Conservation (phyloP, 176 grass and related monocot genomes). For the Musa acuminata region DNA sequence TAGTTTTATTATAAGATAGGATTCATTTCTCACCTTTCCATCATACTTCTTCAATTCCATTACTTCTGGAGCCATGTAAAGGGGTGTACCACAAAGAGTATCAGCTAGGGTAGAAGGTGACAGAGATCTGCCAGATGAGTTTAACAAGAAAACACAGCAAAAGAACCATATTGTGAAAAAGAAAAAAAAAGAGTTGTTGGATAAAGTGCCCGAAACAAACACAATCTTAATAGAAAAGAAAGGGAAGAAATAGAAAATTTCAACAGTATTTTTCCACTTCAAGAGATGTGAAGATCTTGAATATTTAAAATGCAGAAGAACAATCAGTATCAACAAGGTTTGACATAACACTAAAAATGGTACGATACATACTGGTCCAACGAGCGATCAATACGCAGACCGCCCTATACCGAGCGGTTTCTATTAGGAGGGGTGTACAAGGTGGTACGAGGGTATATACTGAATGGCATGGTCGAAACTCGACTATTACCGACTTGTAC, state of each 20-base stretch:
- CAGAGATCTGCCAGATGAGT: conserved; percentile 17
- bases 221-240: neutral
- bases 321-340: too few relatives aligned
- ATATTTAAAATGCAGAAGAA: too few relatives aligned
- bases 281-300: too few relatives aligned
- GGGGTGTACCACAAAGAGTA: conserved; percentile 93
- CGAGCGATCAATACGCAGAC: too few relatives aligned
- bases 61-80: conserved; percentile 99
- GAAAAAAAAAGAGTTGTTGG: too few relatives aligned
- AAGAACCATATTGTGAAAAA: neutral
- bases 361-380: too few relatives aligned
- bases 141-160: neutral
- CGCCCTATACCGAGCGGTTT: too few relatives aligned
- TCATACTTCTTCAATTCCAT: conserved; percentile 93
- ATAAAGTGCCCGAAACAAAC: neutral
- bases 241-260: neutral
- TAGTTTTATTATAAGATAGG: conserved; percentile 1
- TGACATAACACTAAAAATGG: too few relatives aligned
- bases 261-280: neutral
- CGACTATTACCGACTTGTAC: too few relatives aligned
- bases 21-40: conserved; percentile 54
- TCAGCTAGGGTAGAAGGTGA: conserved; percentile 56
- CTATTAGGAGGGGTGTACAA: too few relatives aligned
- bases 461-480: too few relatives aligned
- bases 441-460: too few relatives aligned